Base-by-base conservation (phyloP, 805 yeast genomes). In the Saturnispora diversa region DNA sequence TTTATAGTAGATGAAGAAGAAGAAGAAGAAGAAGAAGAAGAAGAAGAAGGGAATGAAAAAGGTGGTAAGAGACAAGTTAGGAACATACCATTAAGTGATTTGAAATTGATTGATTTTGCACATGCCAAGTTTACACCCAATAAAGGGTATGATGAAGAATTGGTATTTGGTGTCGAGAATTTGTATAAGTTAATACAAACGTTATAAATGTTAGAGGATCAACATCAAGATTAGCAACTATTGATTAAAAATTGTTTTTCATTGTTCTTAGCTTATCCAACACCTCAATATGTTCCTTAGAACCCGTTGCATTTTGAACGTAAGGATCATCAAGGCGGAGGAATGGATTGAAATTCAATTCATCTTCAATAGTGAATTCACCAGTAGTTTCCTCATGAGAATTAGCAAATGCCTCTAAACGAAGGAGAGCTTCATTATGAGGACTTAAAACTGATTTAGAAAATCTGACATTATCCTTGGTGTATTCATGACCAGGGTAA, bases 401-500 rank as follows among this genome's bases (percentile, higher is more conserved):
- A 6, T 61, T 42, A 31, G 74, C 66, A 49, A 63, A 84, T 17
- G 64, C 50, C 34, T 71, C 78, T 47, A 90, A 68, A 15, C 59
- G 58, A 31, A 63, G 62, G 35, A 90, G 64, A 0, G 82, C 81
- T 5, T 55, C 50, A 33, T 65, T 69, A 41, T 70, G 64, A 33
- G 66, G 58, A 5, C 60, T 59, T 41, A 85, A 58, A 1, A 84
- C 75, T 2, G 78, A 69, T 48, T 75, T 70, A 15, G 92, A 84
- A 59, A 92, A 92, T 49, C 70, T 74, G 17, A 83, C 80, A 57
- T 92, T 90, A 20, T 84, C 69, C 50, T 69, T 72, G 5, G 98
- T 92, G 63, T 92, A 92, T 63, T 92, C 99, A 60, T 92, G 99
- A 2, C 99, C 99, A 2, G 97, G 90, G 55, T 76, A 90, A 2